Evolutionary conservation across 768 basidiomycete genomes (phyloP).

Genomic region (Lactarius pseudohatsudake): DNA sequence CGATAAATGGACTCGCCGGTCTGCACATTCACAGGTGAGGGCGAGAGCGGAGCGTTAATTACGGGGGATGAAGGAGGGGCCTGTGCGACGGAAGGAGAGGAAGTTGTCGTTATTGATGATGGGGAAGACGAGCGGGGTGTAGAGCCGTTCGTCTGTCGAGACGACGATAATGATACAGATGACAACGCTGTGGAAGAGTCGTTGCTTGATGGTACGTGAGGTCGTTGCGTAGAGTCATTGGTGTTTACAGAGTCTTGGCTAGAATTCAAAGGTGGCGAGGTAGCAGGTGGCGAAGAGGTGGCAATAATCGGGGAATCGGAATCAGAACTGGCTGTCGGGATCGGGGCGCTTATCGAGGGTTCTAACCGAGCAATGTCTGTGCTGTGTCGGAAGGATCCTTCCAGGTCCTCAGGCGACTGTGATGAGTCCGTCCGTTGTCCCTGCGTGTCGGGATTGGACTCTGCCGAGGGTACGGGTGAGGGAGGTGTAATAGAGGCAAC

Average conservation of each 20-base stretch:
- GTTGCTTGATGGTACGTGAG: conserved; percentile 13
- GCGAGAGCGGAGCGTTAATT: conserved; percentile 17
- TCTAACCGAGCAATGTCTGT: conserved; percentile 17
- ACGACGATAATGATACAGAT: conserved; percentile 23
- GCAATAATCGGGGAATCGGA: conserved; percentile 9
- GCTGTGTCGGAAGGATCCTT: conserved; percentile 22
- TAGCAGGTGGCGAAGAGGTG: neutral
- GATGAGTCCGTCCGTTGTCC: neutral
- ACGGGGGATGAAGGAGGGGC: conserved; percentile 9
- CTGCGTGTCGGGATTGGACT: neutral
- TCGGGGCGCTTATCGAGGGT: conserved; percentile 5
- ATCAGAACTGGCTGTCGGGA: neutral
- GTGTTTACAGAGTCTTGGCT: neutral
- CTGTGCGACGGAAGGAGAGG: conserved; percentile 24
- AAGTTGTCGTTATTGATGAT: neutral
- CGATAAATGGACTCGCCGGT: conserved; percentile 88
- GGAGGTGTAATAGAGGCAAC: neutral
- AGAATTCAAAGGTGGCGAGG: conserved; percentile 1
- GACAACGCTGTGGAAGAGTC: conserved; percentile 11
- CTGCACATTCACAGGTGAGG: conserved; percentile 30
- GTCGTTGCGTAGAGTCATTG: neutral
- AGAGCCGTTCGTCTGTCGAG: conserved; percentile 1
- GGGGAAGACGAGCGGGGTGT: conserved; percentile 13
- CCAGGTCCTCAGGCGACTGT: neutral
- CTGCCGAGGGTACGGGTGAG: neutral